These are phyloP conservation scores for Rosa chinensis DNA, from an alignment of 306 rosid species.

Conservation along the genomic window DNA sequence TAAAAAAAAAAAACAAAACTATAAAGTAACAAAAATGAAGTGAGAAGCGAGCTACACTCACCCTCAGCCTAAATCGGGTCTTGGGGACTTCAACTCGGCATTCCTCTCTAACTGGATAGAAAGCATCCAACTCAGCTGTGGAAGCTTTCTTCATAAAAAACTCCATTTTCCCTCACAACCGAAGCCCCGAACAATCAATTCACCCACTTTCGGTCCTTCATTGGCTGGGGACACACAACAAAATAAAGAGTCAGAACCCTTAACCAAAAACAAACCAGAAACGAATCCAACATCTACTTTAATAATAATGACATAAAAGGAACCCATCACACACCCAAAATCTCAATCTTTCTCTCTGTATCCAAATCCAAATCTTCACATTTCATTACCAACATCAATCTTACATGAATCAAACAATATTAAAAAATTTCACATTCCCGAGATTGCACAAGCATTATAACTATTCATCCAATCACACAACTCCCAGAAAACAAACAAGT, in stretches of 20 bases:
- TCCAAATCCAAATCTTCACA: neutral
- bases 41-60: constrained; percentile 26
- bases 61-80: constrained; percentile 87
- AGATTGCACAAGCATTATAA: constrained; percentile 1
- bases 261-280: constrained; percentile 23
- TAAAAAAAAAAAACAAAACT: no score
- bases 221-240: neutral
- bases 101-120: constrained; percentile 50
- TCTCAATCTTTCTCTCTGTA: neutral
- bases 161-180: constrained; percentile 27
- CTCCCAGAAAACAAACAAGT: neutral
- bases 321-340: neutral
- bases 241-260: constrained; percentile 10
- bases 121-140: constrained; percentile 44
- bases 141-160: constrained; percentile 31
- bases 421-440: neutral
- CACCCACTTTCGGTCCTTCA: neutral
- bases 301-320: no score
- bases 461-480: neutral
- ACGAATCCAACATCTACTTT: neutral
- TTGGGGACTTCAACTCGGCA: constrained; percentile 50
- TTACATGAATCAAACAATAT: neutral
- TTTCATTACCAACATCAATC: neutral
- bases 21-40: neutral
- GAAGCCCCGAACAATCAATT: constrained; percentile 30